Conservation (phyloP, 768 basidiomycete genomes). For the Leccinum variicolor region DNA sequence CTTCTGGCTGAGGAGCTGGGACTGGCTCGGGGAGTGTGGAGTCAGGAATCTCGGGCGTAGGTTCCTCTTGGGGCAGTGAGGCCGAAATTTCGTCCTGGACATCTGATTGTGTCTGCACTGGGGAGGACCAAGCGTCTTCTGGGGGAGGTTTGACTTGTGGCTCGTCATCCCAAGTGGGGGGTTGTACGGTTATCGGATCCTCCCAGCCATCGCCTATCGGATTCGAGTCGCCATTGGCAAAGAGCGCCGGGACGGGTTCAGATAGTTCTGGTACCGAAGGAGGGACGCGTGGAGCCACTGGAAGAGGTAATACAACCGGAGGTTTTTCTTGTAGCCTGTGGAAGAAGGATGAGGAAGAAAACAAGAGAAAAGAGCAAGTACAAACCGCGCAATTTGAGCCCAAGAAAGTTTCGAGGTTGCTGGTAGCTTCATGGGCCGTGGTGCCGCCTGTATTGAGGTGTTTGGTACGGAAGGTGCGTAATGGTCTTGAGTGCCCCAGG, state of each 20-base stretch:
- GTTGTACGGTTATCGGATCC: slow-evolving; percentile 67
- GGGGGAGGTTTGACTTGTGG: slow-evolving; percentile 38
- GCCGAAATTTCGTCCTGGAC: slow-evolving; percentile 14
- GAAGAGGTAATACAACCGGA: slow-evolving; percentile 38
- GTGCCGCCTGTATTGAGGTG: slow-evolving; percentile 20
- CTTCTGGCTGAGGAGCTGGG: slow-evolving; percentile 19
- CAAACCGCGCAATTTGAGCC: slow-evolving; percentile 75
- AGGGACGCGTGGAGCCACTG: slow-evolving; percentile 15
- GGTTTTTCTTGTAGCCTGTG: slow-evolving; percentile 66
- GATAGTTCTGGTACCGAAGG: slow-evolving; percentile 23
- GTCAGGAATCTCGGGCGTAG: slow-evolving; percentile 18
- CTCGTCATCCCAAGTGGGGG: slow-evolving; percentile 73
- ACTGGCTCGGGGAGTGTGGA: slow-evolving; percentile 19
- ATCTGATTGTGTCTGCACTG: slow-evolving; percentile 28
- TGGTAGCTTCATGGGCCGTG: slow-evolving; percentile 50
- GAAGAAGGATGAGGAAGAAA: slow-evolving; percentile 4
- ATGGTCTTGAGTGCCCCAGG: slow-evolving; percentile 35
- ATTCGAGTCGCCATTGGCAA: slow-evolving; percentile 34
- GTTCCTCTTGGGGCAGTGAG: slow-evolving; percentile 33
- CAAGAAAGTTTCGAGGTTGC: slow-evolving; percentile 78
- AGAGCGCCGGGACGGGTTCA: slow-evolving; percentile 26
- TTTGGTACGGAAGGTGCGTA: slow-evolving; percentile 23
- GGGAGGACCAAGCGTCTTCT: slow-evolving; percentile 31
- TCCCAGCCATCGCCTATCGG: slow-evolving; percentile 52
- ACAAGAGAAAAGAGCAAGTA: neutral